Evolutionary conservation across 2,329 filamentous ascomycete genomes (phyloP).

Genomic region (Ophiosphaerella korrae): DNA sequence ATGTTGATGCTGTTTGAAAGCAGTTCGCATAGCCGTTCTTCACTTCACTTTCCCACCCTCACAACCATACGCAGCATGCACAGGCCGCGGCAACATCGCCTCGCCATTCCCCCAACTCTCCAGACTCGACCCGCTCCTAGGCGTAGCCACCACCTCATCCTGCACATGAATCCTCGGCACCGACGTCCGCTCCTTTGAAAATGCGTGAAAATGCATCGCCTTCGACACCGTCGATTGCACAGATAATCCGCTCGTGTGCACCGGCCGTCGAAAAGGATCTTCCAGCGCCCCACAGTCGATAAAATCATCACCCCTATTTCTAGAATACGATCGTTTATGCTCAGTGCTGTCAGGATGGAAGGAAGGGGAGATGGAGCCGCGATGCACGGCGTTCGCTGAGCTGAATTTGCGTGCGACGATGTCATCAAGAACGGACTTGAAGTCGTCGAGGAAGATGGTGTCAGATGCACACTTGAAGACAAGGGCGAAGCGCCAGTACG

Average conservation of each 20-base stretch:
- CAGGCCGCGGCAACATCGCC: slow-evolving; percentile 23
- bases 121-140: slow-evolving; percentile 24
- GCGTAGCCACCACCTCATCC: slow-evolving; percentile 23
- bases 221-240: slow-evolving; percentile 10
- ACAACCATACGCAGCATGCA: slow-evolving; percentile 19
- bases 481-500: slow-evolving; percentile 43
- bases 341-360: slow-evolving; percentile 6
- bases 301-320: slow-evolving; percentile 22
- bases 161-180: slow-evolving; percentile 34
- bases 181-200: slow-evolving; percentile 11
- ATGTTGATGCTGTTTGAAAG: too few species aligned
- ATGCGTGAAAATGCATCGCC: slow-evolving; percentile 19
- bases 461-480: slow-evolving; percentile 46
- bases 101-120: slow-evolving; percentile 26
- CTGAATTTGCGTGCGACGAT: slow-evolving; percentile 36
- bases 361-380: slow-evolving; percentile 13
- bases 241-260: slow-evolving; percentile 10
- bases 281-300: slow-evolving; percentile 24
- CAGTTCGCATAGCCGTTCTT: too few species aligned
- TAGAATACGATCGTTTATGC: slow-evolving; percentile 19
- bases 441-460: slow-evolving; percentile 45
- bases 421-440: slow-evolving; percentile 43
- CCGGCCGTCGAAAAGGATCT: slow-evolving; percentile 1
- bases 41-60: slow-evolving; percentile 6
- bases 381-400: slow-evolving; percentile 21